Evolutionary conservation across 179 eudicot species (phyloP), one percentile per base, ranked within the genome.

Genomic region (Heliamphora ciliata): DNA sequence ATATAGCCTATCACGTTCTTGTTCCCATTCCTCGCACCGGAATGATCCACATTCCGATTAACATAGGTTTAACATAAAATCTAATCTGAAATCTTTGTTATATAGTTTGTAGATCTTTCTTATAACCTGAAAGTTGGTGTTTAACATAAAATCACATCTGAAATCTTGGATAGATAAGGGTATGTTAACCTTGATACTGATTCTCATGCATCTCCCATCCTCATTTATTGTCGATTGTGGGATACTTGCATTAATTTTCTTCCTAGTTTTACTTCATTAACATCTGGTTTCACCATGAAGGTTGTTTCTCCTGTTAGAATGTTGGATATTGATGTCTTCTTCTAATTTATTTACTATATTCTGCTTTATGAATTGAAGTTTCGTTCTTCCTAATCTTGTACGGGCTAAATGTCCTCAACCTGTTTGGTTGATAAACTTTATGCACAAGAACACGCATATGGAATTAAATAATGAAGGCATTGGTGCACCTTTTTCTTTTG

Each of bases 241-340:
- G 3, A 13, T 2, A 8, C 13, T 66, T 66, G 47, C 71, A 6
- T 24, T 66, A 8, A 21, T 66, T 11, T 66, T 66, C 46, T 66
- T 66, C 71, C 66, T 61, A 17, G 6, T 15, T 4, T 61, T n/a
- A 61, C 66, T 15, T 61, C 46, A 31, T 59, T 8, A 21, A 15
- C 48, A 44, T 17, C 68, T 76, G 79, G 54, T 60, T 46, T 59
- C 2, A 55, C 15, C 46, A 75, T 60, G 54, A 44, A 77, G 67
- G 54, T 17, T 59, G 68, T 24, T 40, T 51, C 54, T 77, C 14
- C 46, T 4, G 40, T 59, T 40, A 6, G 1, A 60, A 14, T 76
- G 79, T 31, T 56, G 52, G 48, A 59, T 76, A 46, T 58, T 60
- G 79, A 77, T n/a, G 24, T 77, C 0, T 14, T 59, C 52, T 77